Conservation (phyloP, 306 rosid species). For the Ammopiptanthus mongolicus region DNA sequence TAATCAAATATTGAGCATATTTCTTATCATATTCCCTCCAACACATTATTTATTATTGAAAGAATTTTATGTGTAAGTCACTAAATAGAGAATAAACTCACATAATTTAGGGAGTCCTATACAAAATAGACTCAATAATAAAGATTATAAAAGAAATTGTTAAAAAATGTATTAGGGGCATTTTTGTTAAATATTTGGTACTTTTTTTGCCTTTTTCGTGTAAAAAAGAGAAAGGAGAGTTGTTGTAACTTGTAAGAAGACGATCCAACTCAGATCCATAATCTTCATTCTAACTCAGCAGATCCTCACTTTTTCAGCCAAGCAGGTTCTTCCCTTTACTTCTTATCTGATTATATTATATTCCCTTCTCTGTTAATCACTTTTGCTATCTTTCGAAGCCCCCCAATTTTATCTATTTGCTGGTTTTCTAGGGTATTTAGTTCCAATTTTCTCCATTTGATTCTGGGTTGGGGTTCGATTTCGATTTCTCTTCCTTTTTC, state of each 20-base stretch:
- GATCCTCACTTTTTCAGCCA: neutral
- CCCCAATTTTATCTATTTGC: neutral
- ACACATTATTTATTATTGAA: too few relatives aligned
- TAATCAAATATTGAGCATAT: too few relatives aligned
- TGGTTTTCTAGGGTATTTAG: neutral
- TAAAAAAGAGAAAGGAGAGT: neutral
- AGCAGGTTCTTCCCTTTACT: neutral
- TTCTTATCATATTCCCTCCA: too few relatives aligned
- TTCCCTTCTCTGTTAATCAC: neutral
- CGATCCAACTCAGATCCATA: conserved; percentile 9
- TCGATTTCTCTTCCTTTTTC: neutral
- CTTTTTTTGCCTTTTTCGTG: neutral
- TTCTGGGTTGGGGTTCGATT: conserved; percentile 2
- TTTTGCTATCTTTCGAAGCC: neutral
- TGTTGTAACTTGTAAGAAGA: neutral
- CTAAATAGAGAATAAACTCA: too few relatives aligned
- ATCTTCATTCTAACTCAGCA: neutral
- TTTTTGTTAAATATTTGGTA: too few relatives aligned
- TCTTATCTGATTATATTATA: neutral
- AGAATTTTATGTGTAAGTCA: too few relatives aligned
- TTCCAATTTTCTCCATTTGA: neutral
- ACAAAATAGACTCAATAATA: too few relatives aligned
- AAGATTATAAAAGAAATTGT: too few relatives aligned
- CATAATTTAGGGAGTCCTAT: too few relatives aligned
- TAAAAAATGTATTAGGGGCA: too few relatives aligned